These are phyloP conservation scores for Penicillium hesseltinei DNA, from an alignment of 2,329 filamentous ascomycete species.

Conservation along the genomic window DNA sequence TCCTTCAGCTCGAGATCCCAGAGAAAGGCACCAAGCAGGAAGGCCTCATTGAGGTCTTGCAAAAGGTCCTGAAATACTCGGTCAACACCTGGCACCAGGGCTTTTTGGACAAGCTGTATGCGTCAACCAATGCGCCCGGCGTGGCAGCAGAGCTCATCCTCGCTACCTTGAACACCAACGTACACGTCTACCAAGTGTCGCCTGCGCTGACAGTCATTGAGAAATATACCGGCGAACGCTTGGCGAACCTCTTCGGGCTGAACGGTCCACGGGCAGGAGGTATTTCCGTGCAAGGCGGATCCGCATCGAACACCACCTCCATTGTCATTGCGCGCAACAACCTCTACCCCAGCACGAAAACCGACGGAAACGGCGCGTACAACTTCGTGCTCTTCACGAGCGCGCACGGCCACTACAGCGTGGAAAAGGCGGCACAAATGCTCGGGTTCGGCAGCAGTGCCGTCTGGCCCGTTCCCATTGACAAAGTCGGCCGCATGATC, in stretches of 20 bases:
- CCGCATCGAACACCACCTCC: slow-evolving; percentile 78
- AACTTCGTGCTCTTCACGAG: slow-evolving; percentile 84
- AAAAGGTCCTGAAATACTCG: slow-evolving; percentile 73
- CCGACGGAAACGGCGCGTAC: slow-evolving; percentile 61
- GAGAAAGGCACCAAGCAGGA: slow-evolving; percentile 60
- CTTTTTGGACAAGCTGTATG: slow-evolving; percentile 92
- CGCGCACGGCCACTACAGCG: slow-evolving; percentile 86
- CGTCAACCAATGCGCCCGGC: slow-evolving; percentile 83
- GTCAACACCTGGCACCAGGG: slow-evolving; percentile 99
- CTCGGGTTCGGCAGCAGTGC: slow-evolving; percentile 75
- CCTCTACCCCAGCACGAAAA: slow-evolving; percentile 76
- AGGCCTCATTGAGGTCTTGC: slow-evolving; percentile 69
- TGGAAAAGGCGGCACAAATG: slow-evolving; percentile 92
- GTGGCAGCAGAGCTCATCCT: slow-evolving; percentile 82
- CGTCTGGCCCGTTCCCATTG: slow-evolving; percentile 73
- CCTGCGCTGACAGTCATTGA: slow-evolving; percentile 85
- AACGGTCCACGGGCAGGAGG: slow-evolving; percentile 66
- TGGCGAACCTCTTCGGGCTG: slow-evolving; percentile 78
- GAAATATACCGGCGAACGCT: slow-evolving; percentile 70
- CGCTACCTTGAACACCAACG: slow-evolving; percentile 84
- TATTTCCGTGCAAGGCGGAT: slow-evolving; percentile 75
- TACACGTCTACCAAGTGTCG: slow-evolving; percentile 92
- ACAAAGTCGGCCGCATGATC: slow-evolving; percentile 69
- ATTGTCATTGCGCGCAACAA: slow-evolving; percentile 86
- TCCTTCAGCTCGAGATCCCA: slow-evolving; percentile 56